Conservation (phyloP, 2,329 filamentous ascomycete species). For the Fusarium musae region DNA sequence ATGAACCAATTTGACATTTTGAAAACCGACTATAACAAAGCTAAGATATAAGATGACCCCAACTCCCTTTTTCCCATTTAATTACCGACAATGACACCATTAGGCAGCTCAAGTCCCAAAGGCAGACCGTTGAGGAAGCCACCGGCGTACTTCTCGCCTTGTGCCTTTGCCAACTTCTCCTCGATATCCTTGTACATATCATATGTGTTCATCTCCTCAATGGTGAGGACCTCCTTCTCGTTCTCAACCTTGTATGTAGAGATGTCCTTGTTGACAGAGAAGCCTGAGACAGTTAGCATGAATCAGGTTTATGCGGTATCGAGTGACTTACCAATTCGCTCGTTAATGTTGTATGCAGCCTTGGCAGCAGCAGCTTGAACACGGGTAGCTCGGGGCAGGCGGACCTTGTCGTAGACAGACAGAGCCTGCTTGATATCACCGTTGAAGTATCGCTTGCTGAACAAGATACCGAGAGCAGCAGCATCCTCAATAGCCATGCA, state of each 20-base stretch:
- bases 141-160: conserved; percentile 49
- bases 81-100: conserved; percentile 54
- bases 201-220: conserved; percentile 76
- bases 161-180: conserved; percentile 55
- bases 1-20: not conserved
- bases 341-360: conserved; percentile 70
- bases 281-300: conserved; percentile 54
- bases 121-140: conserved; percentile 58
- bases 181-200: conserved; percentile 69
- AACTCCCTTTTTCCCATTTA: conserved; percentile 1
- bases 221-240: conserved; percentile 70
- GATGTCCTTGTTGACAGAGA: conserved; percentile 68
- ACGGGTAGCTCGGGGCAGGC: conserved; percentile 64
- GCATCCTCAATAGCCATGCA: conserved; percentile 77
- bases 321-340: conserved; percentile 63
- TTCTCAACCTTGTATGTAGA: conserved; percentile 71
- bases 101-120: conserved; percentile 60
- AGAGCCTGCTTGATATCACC: conserved; percentile 62
- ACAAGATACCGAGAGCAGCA: conserved; percentile 70
- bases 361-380: conserved; percentile 68
- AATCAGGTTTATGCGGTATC: accelerated
- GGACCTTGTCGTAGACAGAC: conserved; percentile 62
- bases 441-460: conserved; percentile 59
- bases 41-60: not conserved
- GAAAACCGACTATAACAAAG: not conserved